Evolutionary conservation across 176 grass and related monocot species (phyloP).

Genomic region (Rhynchospora breviuscula): DNA sequence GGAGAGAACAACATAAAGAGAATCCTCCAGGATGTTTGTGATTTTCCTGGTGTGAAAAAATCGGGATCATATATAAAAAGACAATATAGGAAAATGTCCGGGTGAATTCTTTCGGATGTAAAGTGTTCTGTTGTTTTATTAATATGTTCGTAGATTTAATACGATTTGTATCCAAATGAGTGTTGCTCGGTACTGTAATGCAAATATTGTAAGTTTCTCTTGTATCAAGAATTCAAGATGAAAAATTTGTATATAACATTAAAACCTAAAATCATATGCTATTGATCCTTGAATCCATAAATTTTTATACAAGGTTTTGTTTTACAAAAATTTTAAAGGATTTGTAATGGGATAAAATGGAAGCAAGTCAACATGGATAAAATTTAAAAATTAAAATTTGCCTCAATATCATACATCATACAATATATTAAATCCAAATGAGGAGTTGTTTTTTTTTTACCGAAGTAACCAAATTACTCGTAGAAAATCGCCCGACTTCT

Average conservation of each 20-base stretch:
- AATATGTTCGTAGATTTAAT: conserved; percentile 42
- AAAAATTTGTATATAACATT: not conserved
- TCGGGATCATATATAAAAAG: conserved; percentile 33
- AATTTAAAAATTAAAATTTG: too few species aligned
- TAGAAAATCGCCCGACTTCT: too few species aligned
- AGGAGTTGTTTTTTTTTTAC: too few species aligned
- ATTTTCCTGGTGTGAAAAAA: conserved; percentile 22
- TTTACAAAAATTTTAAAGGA: too few species aligned
- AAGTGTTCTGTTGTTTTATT: conserved; percentile 31
- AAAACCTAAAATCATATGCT: too few species aligned
- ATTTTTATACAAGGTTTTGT: too few species aligned
- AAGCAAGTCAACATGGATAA: too few species aligned
- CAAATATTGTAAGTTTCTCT: conserved; percentile 17
- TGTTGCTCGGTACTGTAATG: conserved; percentile 32
- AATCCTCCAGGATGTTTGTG: not conserved
- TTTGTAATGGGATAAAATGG: too few species aligned
- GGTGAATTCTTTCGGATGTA: conserved; percentile 49
- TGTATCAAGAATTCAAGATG: not conserved
- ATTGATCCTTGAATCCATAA: too few species aligned
- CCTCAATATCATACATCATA: too few species aligned
- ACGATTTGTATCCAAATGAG: conserved; percentile 35
- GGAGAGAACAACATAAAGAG: not conserved
- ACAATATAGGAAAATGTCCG: conserved; percentile 28
- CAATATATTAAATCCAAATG: too few species aligned
- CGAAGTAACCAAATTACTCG: too few species aligned